Evolutionary conservation across 2,329 filamentous ascomycete species (phyloP), one percentile per base, ranked within the genome.

Genomic region (Dryadomyces quercus-mongolicae): DNA sequence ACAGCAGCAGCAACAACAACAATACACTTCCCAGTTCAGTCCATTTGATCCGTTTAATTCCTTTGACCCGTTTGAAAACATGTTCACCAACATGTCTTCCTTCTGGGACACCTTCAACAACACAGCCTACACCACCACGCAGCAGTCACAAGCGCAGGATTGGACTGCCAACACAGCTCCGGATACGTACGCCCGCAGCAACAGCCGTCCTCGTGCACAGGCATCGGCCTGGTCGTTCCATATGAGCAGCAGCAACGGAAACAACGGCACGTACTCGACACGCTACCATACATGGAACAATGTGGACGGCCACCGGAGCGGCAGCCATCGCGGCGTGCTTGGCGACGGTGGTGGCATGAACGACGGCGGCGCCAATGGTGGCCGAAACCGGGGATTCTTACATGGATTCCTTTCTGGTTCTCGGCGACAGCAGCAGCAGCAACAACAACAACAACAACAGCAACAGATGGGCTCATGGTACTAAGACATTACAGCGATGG

Each of bases 221-320:
- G 8, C 16, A n/a, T 5, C 42, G 12, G 22, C 50, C 53, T 58
- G 42, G n/a, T 54, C 57, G 2, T 57, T 84, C 73, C 78, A 82
- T 63, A 85, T 85, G 69, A 78, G 73, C 59, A 80, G 78, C 2
- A 67, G 71, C 49, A 34, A 9, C 21, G n/a, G 46, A 20, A 22
- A 3, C 25, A 36, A 44, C 38, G 56, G 56, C n/a, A 38, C 53
- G 2, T 57, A 53, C 52, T 20, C 54, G 34, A 53, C 56, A 5
- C 49, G 53, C 15, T 48, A 40, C n/a, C 52, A 54, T 31, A 50
- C 54, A 12, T 57, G 52, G 51, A 55, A 57, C 56, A 57, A 54
- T 49, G 44, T 45, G 10, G 54, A 56, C 42, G 56, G 56, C 10
- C 56, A 56, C 36, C 56, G 43, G 40, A 56, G 54, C 46, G 45